Evolutionary conservation across 805 yeast species (phyloP), one percentile per base, ranked within the genome.

Genomic region (Hanseniaspora jakobsenii): DNA sequence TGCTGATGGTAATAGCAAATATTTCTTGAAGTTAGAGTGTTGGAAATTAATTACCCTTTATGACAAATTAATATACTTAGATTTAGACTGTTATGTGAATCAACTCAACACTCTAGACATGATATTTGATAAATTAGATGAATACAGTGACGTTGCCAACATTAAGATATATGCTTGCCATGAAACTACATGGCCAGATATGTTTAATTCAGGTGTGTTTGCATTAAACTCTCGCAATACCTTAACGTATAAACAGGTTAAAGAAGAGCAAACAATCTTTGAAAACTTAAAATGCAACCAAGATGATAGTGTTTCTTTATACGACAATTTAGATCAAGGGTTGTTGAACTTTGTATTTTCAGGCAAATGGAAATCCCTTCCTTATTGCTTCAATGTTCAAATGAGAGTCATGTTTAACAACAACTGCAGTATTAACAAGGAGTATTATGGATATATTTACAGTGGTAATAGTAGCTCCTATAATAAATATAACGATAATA

Each of bases 321-420:
- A 84, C 53, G 96, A 86, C 61, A 94, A 94, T 32, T 89, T 94
- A 2, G 96, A 86, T 61, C 96, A 86, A 60, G 96, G 96, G 10
- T 66, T 86, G 29, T 66, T 86, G 50, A 86, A 86, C 60, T 82
- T 22, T 35, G 26, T 8, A 16, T 43, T 36, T 19, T n/a, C 47
- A 3, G 47, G 53, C 24, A 46, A 53, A 12, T 87, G 96, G 95
- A 60, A 67, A 26, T 69, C 74, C 37, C 62, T 91, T 38, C 87
- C 96, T 2, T 89, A 87, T 53, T 53, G 74, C 36, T 89, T 76
- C 66, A 89, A 89, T 55, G 93, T 89, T 26, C 89, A 96, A 46
- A 63, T 52, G 2, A 38, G 39, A 26, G 36, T 19, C 4, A 6
- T 18, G 9, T 14, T 6, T 5, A n/a, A 17, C 26, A 5, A 4